These are phyloP conservation scores for Crucihimalaya himalaica DNA, from an alignment of 345 rosid species.

Conservation along the genomic window DNA sequence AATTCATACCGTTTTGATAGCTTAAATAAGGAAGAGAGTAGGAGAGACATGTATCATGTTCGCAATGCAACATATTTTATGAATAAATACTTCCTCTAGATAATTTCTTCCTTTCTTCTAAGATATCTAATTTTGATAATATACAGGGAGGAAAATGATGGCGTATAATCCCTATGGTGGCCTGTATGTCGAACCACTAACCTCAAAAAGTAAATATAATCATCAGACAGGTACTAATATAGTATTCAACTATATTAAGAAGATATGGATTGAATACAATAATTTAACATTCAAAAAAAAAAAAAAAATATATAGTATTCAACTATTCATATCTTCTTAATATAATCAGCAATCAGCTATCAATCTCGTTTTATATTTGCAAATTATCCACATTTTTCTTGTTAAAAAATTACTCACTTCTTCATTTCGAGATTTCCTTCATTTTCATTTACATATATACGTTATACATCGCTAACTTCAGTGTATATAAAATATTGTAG, in stretches of 20 bases:
- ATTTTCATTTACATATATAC: not conserved
- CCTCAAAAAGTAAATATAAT: not conserved
- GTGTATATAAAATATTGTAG: not conserved
- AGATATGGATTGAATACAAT: too few relatives aligned
- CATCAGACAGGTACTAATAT: not conserved
- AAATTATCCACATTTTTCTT: not conserved
- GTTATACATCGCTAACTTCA: not conserved
- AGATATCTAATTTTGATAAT: not conserved
- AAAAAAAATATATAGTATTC: too few relatives aligned
- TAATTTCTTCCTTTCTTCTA: not conserved
- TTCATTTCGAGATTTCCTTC: not conserved
- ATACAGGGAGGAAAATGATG: conserved; percentile 3
- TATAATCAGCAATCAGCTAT: not conserved
- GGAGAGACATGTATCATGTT: not conserved
- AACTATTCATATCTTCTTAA: not conserved
- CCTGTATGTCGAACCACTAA: not conserved
- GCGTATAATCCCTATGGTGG: not conserved
- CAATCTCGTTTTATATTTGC: not conserved
- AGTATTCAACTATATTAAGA: too few relatives aligned
- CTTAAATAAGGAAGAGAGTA: not conserved
- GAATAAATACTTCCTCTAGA: not conserved
- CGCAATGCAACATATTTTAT: not conserved
- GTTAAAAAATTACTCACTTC: not conserved
- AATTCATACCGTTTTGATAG: not conserved
- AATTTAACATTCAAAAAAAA: too few relatives aligned